These are phyloP conservation scores for Sodiomyces alkalinus DNA, from an alignment of 2,329 filamentous ascomycete genomes.

Conservation along the genomic window DNA sequence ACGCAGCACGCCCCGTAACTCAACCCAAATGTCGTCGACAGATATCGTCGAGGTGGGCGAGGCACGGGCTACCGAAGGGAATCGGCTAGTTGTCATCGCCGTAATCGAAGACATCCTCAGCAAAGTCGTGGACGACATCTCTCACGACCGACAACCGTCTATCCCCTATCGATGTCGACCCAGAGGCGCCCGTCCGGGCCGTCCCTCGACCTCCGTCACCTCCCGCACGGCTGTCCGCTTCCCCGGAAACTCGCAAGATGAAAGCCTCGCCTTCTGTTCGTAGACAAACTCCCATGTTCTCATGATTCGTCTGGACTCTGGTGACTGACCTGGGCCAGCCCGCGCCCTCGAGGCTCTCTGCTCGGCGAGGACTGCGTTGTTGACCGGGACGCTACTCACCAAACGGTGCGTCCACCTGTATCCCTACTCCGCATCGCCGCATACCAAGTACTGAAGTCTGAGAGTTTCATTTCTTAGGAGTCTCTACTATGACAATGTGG, in stretches of 20 bases:
- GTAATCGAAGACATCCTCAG: slow-evolving; percentile 42
- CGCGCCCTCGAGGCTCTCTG: too few species aligned
- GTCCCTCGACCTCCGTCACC: not conserved
- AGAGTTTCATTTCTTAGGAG: slow-evolving; percentile 47
- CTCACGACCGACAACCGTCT: slow-evolving; percentile 25
- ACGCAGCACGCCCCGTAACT: too few species aligned
- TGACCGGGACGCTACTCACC: slow-evolving; percentile 37
- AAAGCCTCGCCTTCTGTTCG: too few species aligned
- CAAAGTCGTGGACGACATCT: slow-evolving; percentile 30
- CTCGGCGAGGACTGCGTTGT: too few species aligned
- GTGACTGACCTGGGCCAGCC: too few species aligned
- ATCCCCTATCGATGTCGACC: slow-evolving; percentile 29
- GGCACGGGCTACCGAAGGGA: too few species aligned
- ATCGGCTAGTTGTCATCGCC: slow-evolving; percentile 25
- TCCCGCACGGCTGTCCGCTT: slow-evolving; percentile 26
- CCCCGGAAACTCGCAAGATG: slow-evolving; percentile 29
- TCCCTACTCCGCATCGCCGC: not conserved
- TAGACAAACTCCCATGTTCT: too few species aligned
- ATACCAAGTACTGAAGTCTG: not conserved
- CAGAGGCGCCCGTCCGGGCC: slow-evolving; percentile 3
- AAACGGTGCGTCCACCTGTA: slow-evolving; percentile 50
- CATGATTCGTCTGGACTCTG: too few species aligned
- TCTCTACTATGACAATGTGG: slow-evolving; percentile 64
- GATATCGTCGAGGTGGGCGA: too few species aligned
- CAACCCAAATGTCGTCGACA: too few species aligned